Evolutionary conservation across 208 protist species (phyloP).

Genomic region (Trypanosoma congolense): DNA sequence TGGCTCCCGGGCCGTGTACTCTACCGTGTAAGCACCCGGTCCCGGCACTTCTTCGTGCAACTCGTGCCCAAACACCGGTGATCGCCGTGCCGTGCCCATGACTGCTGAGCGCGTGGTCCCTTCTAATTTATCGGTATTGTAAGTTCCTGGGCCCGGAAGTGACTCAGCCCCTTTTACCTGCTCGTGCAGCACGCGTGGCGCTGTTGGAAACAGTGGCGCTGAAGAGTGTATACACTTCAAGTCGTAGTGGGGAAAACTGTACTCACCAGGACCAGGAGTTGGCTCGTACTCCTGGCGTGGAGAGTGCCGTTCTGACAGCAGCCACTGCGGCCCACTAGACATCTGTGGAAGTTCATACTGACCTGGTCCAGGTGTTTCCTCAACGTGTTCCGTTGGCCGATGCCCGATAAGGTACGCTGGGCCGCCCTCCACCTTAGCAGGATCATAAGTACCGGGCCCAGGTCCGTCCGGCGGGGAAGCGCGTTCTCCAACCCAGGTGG

Average conservation of each 20-base stretch:
- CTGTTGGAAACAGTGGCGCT: conserved; percentile 16
- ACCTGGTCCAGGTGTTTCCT: conserved; percentile 17
- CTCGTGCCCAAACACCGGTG: not conserved
- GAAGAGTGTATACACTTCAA: conserved; percentile 9
- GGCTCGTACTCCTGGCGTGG: not conserved
- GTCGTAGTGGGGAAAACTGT: conserved; percentile 20
- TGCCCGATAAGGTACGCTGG: conserved; percentile 20
- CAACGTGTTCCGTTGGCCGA: not conserved
- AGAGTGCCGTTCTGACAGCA: conserved; percentile 6
- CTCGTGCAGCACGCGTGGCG: conserved; percentile 16
- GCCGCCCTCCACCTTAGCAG: conserved; percentile 19
- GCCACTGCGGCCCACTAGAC: conserved; percentile 25
- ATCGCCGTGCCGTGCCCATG: conserved; percentile 24
- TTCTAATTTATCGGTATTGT: conserved; percentile 11
- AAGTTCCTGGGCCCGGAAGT: conserved; percentile 37
- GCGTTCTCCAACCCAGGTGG: not conserved
- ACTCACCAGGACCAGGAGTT: conserved; percentile 24
- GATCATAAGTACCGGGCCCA: conserved; percentile 41
- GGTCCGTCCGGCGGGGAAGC: conserved; percentile 11
- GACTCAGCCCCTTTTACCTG: not conserved
- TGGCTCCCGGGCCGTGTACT: conserved; percentile 13
- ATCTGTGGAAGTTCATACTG: conserved; percentile 27
- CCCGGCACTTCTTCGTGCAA: conserved; percentile 13
- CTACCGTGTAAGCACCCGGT: conserved; percentile 23
- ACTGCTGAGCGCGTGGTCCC: not conserved